Percentiles rank a stretch among this genome's conserved stretches.
These are phyloP conservation scores for Trichoderma simmonsii DNA, from an alignment of 2,329 filamentous ascomycete genomes.

Conservation along the genomic window DNA sequence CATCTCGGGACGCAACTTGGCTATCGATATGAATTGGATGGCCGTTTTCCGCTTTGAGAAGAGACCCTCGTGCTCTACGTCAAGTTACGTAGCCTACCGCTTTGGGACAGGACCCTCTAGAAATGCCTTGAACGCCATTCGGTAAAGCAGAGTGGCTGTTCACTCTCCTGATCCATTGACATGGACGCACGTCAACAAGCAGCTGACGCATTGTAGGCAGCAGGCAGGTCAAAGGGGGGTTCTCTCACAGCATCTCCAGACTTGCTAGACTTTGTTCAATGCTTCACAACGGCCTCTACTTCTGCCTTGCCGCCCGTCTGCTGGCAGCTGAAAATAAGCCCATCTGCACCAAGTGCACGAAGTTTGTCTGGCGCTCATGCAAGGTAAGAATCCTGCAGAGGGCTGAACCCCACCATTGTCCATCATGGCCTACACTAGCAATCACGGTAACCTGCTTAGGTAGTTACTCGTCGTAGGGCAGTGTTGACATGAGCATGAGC, in stretches of 20 bases:
- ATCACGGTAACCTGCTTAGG: background rate
- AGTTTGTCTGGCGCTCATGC: background rate
- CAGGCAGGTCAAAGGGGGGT: background rate
- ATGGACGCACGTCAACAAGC: background rate
- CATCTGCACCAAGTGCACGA: background rate
- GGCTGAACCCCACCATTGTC: constrained; percentile 7
- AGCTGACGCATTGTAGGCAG: background rate
- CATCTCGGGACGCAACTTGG: background rate
- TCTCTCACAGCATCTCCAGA: background rate
- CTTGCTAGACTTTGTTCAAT: background rate
- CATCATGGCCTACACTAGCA: background rate
- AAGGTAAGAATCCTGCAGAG: constrained; percentile 5
- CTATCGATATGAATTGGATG: background rate
- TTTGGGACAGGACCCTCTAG: background rate
- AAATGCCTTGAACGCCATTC: background rate
- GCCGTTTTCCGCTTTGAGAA: background rate
- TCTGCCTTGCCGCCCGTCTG: constrained; percentile 5
- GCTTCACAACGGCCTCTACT: background rate
- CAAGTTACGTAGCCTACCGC: background rate
- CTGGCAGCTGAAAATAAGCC: background rate
- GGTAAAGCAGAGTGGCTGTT: background rate
- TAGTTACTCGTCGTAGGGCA: background rate
- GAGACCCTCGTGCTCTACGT: background rate
- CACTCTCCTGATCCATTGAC: background rate
- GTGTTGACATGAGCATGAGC: background rate